A percentile compares a stretch with the other conserved stretches of the same genome.
Evolutionary conservation across 2,329 filamentous ascomycete species (phyloP).

Genomic region (Trichoderma koningiopsis): DNA sequence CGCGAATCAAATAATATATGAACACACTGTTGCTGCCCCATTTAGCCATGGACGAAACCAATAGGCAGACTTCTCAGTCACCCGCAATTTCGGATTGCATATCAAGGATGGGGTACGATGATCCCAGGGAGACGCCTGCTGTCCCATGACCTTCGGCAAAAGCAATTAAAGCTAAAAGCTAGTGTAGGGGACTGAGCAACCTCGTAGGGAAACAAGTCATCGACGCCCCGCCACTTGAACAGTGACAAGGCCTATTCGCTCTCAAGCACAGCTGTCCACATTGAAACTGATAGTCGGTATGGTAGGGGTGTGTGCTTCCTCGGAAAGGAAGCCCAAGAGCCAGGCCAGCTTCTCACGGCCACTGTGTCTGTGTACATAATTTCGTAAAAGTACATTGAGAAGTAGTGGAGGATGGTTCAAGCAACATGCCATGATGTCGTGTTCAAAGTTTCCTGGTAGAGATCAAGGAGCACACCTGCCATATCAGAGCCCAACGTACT

Average conservation of each 20-base stretch:
- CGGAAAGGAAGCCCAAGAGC: background rate
- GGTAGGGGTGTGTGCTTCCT: no score
- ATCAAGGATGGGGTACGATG: background rate
- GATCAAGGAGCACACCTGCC: background rate
- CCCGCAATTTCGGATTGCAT: background rate
- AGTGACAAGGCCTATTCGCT: background rate
- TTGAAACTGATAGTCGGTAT: background rate
- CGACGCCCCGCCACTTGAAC: background rate
- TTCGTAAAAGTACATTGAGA: background rate
- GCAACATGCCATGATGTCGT: background rate
- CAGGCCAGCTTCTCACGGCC: background rate
- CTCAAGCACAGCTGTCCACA: background rate
- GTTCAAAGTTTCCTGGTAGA: background rate
- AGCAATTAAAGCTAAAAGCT: background rate
- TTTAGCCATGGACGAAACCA: background rate
- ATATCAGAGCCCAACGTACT: background rate
- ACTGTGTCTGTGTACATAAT: background rate
- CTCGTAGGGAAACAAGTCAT: background rate
- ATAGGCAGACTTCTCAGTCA: background rate
- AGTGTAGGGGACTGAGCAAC: background rate
- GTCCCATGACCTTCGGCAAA: background rate
- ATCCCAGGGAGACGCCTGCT: background rate
- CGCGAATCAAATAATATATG: background rate
- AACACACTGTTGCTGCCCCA: background rate
- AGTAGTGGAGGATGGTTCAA: background rate